phyloP scores from a whole-genome alignment of 2,329 filamentous ascomycete genomes.

The Colletotrichum limetticola region DNA sequence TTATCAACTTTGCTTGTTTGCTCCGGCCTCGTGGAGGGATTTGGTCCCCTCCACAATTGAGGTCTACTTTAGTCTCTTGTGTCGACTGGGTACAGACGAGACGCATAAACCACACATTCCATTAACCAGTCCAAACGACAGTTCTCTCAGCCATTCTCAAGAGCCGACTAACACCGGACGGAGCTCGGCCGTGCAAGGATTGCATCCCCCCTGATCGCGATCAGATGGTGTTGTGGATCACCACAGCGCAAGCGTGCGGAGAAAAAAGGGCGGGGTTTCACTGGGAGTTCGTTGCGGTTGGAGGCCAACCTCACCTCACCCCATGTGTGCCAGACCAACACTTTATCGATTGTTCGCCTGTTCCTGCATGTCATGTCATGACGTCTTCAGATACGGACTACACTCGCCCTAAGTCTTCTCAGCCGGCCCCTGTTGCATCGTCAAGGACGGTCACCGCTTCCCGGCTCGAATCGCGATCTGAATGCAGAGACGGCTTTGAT shows the following conservation, averaged over 20 bases:
- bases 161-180: conserved; percentile 16
- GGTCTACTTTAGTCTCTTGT: not conserved
- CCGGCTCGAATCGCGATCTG: no score
- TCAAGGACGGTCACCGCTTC: no score
- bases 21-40: no score
- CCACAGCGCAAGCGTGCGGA: conserved; percentile 16
- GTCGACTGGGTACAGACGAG: no score
- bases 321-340: not conserved
- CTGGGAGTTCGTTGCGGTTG: conserved; percentile 5
- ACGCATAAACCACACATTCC: not conserved
- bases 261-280: conserved; percentile 22
- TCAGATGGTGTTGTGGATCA: conserved; percentile 11
- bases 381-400: conserved; percentile 10
- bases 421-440: not conserved
- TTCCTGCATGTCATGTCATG: conserved; percentile 8
- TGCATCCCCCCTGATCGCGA: conserved; percentile 7
- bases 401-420: not conserved
- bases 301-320: conserved; percentile 3
- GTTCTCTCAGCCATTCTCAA: no score
- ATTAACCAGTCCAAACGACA: no score
- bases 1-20: no score
- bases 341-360: not conserved
- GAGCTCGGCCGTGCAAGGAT: conserved; percentile 13
- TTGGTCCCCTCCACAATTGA: no score
- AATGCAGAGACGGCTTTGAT: no score